Percentiles rank a stretch among this genome's conserved stretches.
phyloP scores from a whole-genome alignment of 176 grass and related monocot genomes.

The Aegilops umbellulata region DNA sequence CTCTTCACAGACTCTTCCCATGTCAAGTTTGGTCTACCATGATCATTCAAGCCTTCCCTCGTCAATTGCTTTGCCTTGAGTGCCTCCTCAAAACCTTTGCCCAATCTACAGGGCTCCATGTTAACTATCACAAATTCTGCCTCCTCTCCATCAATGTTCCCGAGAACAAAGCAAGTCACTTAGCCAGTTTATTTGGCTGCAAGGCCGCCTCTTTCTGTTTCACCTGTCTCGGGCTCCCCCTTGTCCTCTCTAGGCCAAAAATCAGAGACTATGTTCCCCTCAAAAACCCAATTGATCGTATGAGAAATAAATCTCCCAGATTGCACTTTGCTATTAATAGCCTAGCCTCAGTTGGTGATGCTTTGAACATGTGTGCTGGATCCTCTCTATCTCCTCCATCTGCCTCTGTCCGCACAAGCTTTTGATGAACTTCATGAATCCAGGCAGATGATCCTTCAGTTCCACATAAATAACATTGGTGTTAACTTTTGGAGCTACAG shows the following conservation, averaged over 20 bases:
- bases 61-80: neutral
- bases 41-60: neutral
- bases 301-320: neutral
- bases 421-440: neutral
- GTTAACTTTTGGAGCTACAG: too few species aligned
- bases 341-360: neutral
- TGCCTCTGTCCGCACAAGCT: neutral
- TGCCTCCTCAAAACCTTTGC: neutral
- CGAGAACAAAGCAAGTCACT: neutral
- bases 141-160: neutral
- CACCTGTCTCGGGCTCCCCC: neutral
- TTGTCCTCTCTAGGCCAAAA: neutral
- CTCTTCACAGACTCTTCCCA: too few species aligned
- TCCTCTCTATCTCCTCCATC: neutral
- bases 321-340: neutral
- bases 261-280: neutral
- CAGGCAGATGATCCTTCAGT: neutral
- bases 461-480: neutral
- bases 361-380: neutral
- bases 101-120: neutral
- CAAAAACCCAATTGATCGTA: neutral
- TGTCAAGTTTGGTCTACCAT: neutral
- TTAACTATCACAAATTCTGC: neutral
- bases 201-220: neutral
- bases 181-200: neutral